phyloP scores from a whole-genome alignment of 306 rosid genomes.

The Morella rubra region DNA sequence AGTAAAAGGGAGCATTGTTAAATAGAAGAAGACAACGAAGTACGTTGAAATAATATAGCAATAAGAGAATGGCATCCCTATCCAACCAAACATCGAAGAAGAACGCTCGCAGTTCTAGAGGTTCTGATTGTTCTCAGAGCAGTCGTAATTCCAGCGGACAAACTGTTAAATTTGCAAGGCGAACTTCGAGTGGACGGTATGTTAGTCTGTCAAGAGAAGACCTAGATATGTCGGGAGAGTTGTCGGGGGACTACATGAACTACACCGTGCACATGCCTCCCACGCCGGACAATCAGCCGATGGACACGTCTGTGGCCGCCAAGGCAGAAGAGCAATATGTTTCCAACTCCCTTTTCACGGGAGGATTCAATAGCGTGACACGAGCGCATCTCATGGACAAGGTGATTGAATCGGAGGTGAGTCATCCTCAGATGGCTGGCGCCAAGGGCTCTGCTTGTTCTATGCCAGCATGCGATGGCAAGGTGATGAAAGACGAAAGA shows the following conservation, averaged over 20 bases:
- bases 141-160: slow-evolving; percentile 43
- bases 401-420: slow-evolving; percentile 83
- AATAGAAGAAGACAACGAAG: background rate
- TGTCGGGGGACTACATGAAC: slow-evolving; percentile 72
- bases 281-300: slow-evolving; percentile 82
- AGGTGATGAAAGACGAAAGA: slow-evolving; percentile 89
- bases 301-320: slow-evolving; percentile 64
- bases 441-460: slow-evolving; percentile 80
- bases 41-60: background rate
- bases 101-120: slow-evolving; percentile 45
- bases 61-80: slow-evolving; percentile 47
- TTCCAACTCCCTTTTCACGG: slow-evolving; percentile 78
- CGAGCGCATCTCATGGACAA: slow-evolving; percentile 92
- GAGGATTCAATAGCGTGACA: slow-evolving; percentile 87
- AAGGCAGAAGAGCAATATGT: slow-evolving; percentile 94
- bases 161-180: slow-evolving; percentile 69
- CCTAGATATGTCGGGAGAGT: slow-evolving; percentile 73
- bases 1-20: background rate
- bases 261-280: slow-evolving; percentile 94
- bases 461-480: slow-evolving; percentile 75
- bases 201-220: slow-evolving; percentile 83
- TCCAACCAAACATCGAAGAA: slow-evolving; percentile 62
- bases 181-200: slow-evolving; percentile 85
- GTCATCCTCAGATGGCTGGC: slow-evolving; percentile 95
- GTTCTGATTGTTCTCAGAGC: slow-evolving; percentile 41